These are phyloP conservation scores for Monilinia vaccinii-corymbosi DNA, from an alignment of 2,329 filamentous ascomycete species.

Conservation along the genomic window DNA sequence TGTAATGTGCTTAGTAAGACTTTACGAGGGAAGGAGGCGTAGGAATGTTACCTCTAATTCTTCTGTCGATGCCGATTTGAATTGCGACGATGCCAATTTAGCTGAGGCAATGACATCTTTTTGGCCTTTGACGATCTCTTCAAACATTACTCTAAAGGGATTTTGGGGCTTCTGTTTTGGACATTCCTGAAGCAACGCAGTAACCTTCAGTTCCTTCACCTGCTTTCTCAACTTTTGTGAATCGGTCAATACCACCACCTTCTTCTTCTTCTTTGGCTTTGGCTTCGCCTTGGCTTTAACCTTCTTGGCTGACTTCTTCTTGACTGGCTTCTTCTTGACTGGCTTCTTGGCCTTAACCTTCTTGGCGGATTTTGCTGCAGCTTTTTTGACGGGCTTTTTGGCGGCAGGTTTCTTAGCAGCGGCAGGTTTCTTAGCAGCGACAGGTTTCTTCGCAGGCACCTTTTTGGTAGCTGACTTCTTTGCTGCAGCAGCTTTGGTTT, in stretches of 20 bases:
- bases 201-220: not conserved
- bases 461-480: slow-evolving; percentile 11
- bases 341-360: not conserved
- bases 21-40: not conserved
- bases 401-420: too few relatives aligned
- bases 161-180: slow-evolving; percentile 1
- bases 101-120: slow-evolving; percentile 9
- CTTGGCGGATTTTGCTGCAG: too few relatives aligned
- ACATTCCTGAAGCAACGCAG: not conserved
- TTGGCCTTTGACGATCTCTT: slow-evolving; percentile 23
- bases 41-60: slow-evolving; percentile 31
- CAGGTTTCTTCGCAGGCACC: slow-evolving; percentile 7
- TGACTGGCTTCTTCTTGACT: slow-evolving; percentile 9
- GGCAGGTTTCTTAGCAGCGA: slow-evolving; percentile 18
- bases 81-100: slow-evolving; percentile 22
- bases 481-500: slow-evolving; percentile 10
- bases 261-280: slow-evolving; percentile 23
- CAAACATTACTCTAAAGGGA: slow-evolving; percentile 16
- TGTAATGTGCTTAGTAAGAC: slow-evolving; percentile 25
- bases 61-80: slow-evolving; percentile 27
- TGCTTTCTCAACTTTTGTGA: not conserved
- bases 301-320: slow-evolving; percentile 24
- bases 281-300: slow-evolving; percentile 13
- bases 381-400: too few relatives aligned
- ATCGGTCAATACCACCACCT: slow-evolving; percentile 13